Conservation (phyloP, 2,329 filamentous ascomycete species). For the Trichoderma lentiforme region DNA sequence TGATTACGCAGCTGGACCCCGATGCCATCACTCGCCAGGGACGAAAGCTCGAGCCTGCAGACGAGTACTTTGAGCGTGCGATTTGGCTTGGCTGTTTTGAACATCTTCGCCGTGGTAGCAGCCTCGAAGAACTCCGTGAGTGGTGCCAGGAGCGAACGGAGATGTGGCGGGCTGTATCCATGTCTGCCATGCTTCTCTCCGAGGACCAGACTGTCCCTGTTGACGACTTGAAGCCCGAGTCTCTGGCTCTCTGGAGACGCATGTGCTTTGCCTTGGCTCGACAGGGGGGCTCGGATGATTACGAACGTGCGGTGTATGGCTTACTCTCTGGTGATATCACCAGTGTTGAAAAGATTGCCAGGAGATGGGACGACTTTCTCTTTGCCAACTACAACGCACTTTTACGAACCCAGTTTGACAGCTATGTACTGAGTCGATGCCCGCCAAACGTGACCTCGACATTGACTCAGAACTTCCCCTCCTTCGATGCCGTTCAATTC, state of each 20-base stretch:
- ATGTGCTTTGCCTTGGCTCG: constrained; percentile 72
- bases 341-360: constrained; percentile 73
- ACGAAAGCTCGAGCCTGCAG: constrained; percentile 72
- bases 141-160: constrained; percentile 87
- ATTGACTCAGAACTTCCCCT: constrained; percentile 57
- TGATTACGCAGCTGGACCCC: constrained; percentile 87
- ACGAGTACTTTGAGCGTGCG: constrained; percentile 83
- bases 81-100: constrained; percentile 96
- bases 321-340: constrained; percentile 80
- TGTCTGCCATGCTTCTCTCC: constrained; percentile 68
- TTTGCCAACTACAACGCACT: constrained; percentile 88
- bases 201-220: constrained; percentile 44
- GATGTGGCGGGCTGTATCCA: constrained; percentile 80
- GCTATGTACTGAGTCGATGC: constrained; percentile 58
- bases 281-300: constrained; percentile 66
- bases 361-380: constrained; percentile 80
- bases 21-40: constrained; percentile 81
- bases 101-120: constrained; percentile 80
- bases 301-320: constrained; percentile 87
- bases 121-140: constrained; percentile 68
- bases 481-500: constrained; percentile 63
- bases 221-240: constrained; percentile 37
- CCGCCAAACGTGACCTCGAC: constrained; percentile 51
- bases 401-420: constrained; percentile 74
- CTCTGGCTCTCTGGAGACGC: constrained; percentile 68